Evolutionary conservation across 2,329 filamentous ascomycete genomes (phyloP), one percentile per base, ranked within the genome.

Genomic region (Westerdykella aurantiaca): DNA sequence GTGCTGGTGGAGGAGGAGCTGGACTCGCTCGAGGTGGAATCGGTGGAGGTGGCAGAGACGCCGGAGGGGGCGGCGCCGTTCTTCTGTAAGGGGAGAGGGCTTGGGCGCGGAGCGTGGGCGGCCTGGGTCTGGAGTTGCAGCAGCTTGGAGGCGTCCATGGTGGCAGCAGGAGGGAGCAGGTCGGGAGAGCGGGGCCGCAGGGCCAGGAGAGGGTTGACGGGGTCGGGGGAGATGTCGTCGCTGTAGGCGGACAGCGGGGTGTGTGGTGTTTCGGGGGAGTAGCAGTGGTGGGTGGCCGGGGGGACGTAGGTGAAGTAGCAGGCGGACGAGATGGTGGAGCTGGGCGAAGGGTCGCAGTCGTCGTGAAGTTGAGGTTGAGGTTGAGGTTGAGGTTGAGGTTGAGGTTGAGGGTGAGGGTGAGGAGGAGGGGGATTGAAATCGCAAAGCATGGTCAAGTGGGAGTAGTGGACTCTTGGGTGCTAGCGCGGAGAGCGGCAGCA

Each of bases 101-200:
- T 43, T 10, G 62, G 60, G 12, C 61, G 58, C 9, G n/a, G n/a
- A 17, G 48, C 21, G 43, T 69, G 56, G 34, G 66, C 62, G 37
- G 66, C 66, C 11, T 55, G 39, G 12, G 66, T 68, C 45, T 69
- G 67, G 10, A 69, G 53, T 51, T 69, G 66, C 41, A 69, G 56
- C 22, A 69, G 41, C 41, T 61, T 63, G 43, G 65, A 65, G 31
- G 61, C 57, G 37, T 67, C 60, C 57, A 58, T 57, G 41, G 23
- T 45, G 12, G 45, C 16, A 9, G 45, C 16, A 9, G 56, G 46
- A 41, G 49, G 47, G 42, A 53, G 49, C 58, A 58, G 42, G 38
- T 45, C 40, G 11, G 39, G 23, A 5, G 53, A 44, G n/a, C 44
- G 22, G 14, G 40, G 34, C 35, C 64, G 56, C 29, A 50, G 53